Conservation (phyloP, 768 basidiomycete genomes). For the Mycena sanguinolenta region DNA sequence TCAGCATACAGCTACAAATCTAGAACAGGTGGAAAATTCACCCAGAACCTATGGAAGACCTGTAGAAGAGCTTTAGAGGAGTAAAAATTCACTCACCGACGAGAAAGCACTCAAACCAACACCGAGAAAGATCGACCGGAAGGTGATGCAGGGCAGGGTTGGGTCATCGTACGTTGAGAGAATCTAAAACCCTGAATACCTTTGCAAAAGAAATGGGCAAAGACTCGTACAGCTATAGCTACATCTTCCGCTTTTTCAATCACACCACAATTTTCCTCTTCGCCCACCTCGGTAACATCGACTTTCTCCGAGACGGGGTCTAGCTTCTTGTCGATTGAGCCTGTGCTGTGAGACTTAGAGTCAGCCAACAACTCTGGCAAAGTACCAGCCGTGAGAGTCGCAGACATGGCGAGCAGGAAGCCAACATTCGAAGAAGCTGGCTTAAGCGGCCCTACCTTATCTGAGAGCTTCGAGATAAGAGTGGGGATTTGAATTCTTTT, state of each 20-base stretch:
- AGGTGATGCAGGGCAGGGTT: constrained; percentile 59
- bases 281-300: constrained; percentile 26
- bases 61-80: background rate
- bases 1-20: background rate
- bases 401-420: constrained; percentile 20
- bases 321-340: constrained; percentile 18
- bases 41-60: constrained; percentile 45
- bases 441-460: constrained; percentile 8
- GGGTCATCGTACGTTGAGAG: constrained; percentile 65
- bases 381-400: constrained; percentile 11
- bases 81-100: constrained; percentile 44
- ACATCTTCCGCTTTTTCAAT: constrained; percentile 61
- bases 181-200: constrained; percentile 46
- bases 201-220: background rate
- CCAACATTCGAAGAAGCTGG: background rate
- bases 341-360: constrained; percentile 22
- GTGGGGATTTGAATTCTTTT: too few relatives aligned
- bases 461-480: constrained; percentile 16
- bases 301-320: constrained; percentile 19
- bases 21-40: constrained; percentile 3
- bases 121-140: constrained; percentile 63
- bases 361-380: constrained; percentile 20
- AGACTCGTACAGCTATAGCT: constrained; percentile 50
- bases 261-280: constrained; percentile 34
- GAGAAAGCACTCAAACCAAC: constrained; percentile 63